Base-by-base conservation (phyloP, 257 asterid genomes). In the Nicotiana knightiana region DNA sequence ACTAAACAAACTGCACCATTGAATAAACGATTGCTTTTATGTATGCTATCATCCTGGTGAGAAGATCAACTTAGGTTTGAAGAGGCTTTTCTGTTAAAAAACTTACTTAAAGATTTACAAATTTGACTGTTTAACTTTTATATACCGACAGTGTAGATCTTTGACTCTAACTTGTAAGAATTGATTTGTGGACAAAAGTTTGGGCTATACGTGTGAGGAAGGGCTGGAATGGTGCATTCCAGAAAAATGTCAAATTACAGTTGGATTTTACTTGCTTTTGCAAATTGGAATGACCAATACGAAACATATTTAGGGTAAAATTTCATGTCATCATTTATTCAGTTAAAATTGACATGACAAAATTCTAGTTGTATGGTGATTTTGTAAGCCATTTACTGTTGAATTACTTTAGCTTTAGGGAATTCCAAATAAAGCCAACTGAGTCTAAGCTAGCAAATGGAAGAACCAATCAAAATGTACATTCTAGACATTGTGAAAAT, bases 381-480 rank as follows among this genome's bases (percentile, higher is more conserved):
- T 13, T 48, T 48, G 21, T 26, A 48, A 3, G 24, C 61, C 11
- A 73, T 2, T 33, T 35, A 79, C 82, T 79, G 59, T 79, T 39
- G 28, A 37, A 15, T 79, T 61, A 55, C 82, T 24, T 79, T 12
- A 48, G 43, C 17, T 58, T 37, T 35, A 24, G 73, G 82, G 61
- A 61, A 79, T 79, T 61, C 82, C 58, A 79, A 35, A 21, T 79
- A 2, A 4, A 30, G 43, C 11, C 82, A 78, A 58, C 24, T 37
- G 79, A 18, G 2, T 46, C 79, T 48, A 58, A 46, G 57, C 15
- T 39, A 46, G 13, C 62, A 6, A 6, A 48, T 73, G 79, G 62
- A 73, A 73, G 62, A 30, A 73, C 79, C 62, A 73, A 46, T 73
- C 26, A 15, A 26, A 73, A 73, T 73, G 62, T 48, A 26, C 79